phyloP scores from a whole-genome alignment of 441 rosid species.

The Pelargonium cotyledonis region DNA sequence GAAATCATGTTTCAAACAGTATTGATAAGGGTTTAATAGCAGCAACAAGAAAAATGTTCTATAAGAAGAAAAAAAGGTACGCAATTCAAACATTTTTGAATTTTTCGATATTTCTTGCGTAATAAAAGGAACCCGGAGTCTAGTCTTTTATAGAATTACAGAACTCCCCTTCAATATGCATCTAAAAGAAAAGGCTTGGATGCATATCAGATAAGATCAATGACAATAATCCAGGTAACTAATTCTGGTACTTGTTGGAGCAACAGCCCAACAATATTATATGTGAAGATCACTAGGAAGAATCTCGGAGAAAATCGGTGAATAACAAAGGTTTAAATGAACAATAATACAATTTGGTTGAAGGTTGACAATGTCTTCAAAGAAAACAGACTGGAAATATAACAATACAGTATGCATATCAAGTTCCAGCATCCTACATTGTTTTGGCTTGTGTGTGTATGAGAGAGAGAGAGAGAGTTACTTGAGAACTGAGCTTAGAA shows the following conservation, averaged over 20 bases:
- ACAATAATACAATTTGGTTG: neutral
- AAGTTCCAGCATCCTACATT: neutral
- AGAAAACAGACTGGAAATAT: constrained; percentile 4
- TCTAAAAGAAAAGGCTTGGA: neutral
- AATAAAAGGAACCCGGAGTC: neutral
- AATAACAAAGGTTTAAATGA: neutral
- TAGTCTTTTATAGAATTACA: neutral
- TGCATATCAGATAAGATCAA: neutral
- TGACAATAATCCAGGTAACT: neutral
- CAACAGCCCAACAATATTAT: neutral
- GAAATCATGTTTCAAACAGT: neutral
- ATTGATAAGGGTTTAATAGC: neutral
- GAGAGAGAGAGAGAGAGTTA: constrained; percentile 1
- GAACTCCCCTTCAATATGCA: neutral
- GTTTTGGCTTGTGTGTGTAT: neutral
- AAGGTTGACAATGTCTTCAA: neutral
- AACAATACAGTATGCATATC: neutral
- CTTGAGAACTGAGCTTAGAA: constrained; percentile 7
- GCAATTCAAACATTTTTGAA: neutral
- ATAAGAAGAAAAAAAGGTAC: neutral
- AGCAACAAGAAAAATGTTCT: neutral
- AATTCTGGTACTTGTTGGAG: neutral
- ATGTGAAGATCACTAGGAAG: neutral
- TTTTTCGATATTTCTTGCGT: constrained; percentile 3
- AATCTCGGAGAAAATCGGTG: constrained; percentile 3